phyloP scores from a whole-genome alignment of 1,284 basidiomycete species.

The Austroboletus niveus region DNA sequence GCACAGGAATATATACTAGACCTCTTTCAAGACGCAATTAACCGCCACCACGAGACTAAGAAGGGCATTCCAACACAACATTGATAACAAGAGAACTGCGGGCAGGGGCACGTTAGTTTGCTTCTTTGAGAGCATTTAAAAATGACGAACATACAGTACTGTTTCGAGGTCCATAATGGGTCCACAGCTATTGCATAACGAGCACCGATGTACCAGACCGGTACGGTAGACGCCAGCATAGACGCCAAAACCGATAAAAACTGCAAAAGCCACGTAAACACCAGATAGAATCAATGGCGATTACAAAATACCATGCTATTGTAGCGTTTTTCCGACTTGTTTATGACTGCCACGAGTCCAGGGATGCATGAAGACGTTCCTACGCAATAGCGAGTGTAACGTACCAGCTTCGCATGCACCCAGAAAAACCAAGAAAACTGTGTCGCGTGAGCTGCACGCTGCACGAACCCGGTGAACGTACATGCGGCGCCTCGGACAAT shows the following conservation, averaged over 20 bases:
- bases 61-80: slow-evolving; percentile 82
- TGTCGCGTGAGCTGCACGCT: not conserved
- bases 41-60: slow-evolving; percentile 70
- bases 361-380: no score
- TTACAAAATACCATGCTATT: slow-evolving; percentile 58
- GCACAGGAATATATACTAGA: slow-evolving; percentile 53
- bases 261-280: slow-evolving; percentile 36
- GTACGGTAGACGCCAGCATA: slow-evolving; percentile 75
- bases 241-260: slow-evolving; percentile 67
- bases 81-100: slow-evolving; percentile 79
- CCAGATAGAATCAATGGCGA: not conserved
- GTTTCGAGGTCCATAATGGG: slow-evolving; percentile 80
- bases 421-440: slow-evolving; percentile 68
- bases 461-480: slow-evolving; percentile 33
- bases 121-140: not conserved
- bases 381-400: slow-evolving; percentile 4
- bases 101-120: not conserved
- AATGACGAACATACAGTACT: slow-evolving; percentile 57
- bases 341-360: slow-evolving; percentile 41
- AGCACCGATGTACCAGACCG: slow-evolving; percentile 74
- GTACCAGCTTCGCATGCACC: slow-evolving; percentile 68
- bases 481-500: slow-evolving; percentile 71
- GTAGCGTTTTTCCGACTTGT: slow-evolving; percentile 74
- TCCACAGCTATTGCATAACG: slow-evolving; percentile 72
- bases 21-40: slow-evolving; percentile 63